Base-by-base conservation (phyloP, 1,284 basidiomycete species). In the Irpex sp. region DNA sequence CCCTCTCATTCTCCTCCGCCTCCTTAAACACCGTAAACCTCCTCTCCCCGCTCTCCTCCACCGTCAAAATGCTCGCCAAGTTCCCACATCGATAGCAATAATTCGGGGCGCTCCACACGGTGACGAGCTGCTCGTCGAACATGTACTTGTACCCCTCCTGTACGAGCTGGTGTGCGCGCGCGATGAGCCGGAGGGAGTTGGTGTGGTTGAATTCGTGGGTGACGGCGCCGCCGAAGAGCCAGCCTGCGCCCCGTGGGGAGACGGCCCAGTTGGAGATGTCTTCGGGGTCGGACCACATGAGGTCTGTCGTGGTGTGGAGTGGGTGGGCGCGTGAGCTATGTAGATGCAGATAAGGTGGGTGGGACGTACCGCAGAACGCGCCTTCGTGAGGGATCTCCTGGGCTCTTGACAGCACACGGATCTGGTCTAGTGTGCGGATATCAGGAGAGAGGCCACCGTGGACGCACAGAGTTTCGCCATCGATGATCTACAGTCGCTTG, bases 271-370 rank as follows among this genome's bases (percentile, higher is more conserved):
- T 93, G 50, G 95, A 93, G 49, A 97, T 90, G 43, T 98, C 95
- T 72, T 98, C 96, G 0, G 96, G 95, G 75, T 98, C 95, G 26
- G 93, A 95, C 95, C 95, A 98, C 94, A 97, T 97, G 15, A 98
- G 83, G 75, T 97, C 95, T 95, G 63, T 6, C 6, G 31, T 33
- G 31, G 31, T 33, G 31, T 5, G 31, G 31, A 33, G 31, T 33
- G 31, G 5, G 31, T 33, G 31, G 31, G 1, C 31, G 31, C 31
- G 31, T 33, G 31, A 2, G 59, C 1, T 35, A 36, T 13, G 17
- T 4, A 61, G 35, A 8, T 13, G 17, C 58, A 58, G 17, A n/a
- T 9, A 3, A n/a, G 9, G 33, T 1, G 2, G 33, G 0, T 55
- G n/a, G 59, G n/a, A 70, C 88, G 61, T 68, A 93, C 93, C 94